A percentile compares a stretch with the other conserved stretches of the same genome.
phyloP scores from a whole-genome alignment of 768 basidiomycete genomes.

The Mycena capillaripes region DNA sequence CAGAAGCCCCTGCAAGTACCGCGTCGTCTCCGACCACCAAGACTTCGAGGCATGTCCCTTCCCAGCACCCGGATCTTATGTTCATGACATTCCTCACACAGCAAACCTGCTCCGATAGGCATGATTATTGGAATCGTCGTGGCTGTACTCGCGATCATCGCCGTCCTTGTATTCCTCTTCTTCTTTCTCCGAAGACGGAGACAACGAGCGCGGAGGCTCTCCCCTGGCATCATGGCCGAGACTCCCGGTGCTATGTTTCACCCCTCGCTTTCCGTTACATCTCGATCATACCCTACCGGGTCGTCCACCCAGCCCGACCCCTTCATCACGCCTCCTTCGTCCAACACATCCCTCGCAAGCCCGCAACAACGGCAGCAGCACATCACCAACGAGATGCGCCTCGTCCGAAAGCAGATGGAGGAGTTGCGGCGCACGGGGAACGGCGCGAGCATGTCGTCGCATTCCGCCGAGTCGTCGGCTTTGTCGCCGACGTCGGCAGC shows the following conservation, averaged over 20 bases:
- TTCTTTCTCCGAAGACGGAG: background rate
- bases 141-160: constrained; percentile 3
- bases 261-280: background rate
- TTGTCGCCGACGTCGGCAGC: background rate
- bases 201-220: background rate
- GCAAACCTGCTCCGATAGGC: background rate
- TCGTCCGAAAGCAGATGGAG: constrained; percentile 23
- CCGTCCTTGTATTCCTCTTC: constrained; percentile 8
- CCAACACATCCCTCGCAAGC: background rate
- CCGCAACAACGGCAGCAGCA: constrained; percentile 14
- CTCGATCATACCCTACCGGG: no score
- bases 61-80: no score
- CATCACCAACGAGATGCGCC: constrained; percentile 20
- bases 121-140: constrained; percentile 15
- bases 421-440: constrained; percentile 12
- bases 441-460: background rate
- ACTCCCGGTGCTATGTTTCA: background rate
- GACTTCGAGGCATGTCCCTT: background rate
- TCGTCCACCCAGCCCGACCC: constrained; percentile 4
- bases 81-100: background rate
- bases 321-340: background rate
- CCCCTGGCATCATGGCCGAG: background rate
- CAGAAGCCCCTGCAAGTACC: no score
- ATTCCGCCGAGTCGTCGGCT: background rate
- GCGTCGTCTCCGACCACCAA: background rate